Conservation (phyloP, 148 eudicot genomes). For the Pouteria glomerata region DNA sequence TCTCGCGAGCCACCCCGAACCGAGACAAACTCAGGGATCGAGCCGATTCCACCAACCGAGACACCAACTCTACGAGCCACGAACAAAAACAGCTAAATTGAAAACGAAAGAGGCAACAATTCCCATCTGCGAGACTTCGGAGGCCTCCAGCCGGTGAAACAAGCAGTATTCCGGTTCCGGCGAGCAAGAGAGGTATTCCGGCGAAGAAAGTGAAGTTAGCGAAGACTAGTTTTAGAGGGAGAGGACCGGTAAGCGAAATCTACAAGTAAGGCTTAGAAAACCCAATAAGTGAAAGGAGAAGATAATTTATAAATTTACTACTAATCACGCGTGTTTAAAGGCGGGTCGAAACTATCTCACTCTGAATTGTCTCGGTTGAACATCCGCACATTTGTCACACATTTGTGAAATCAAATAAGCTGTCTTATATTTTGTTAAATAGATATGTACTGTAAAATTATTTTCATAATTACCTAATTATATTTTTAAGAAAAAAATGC, state of each 20-base stretch:
- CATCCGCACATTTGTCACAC: too few species aligned
- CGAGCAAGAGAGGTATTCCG: constrained; percentile 23
- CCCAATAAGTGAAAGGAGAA: constrained; percentile 38
- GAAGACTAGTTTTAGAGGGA: constrained; percentile 20
- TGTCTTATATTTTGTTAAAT: too few species aligned
- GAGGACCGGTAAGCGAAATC: constrained; percentile 26
- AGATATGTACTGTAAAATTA: too few species aligned
- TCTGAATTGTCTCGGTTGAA: too few species aligned
- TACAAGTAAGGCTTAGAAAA: constrained; percentile 35
- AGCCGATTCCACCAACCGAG: constrained; percentile 30
- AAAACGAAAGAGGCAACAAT: background rate
- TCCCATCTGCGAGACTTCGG: background rate
- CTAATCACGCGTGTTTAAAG: too few species aligned
- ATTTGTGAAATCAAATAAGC: too few species aligned
- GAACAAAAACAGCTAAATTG: background rate
- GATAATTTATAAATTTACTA: constrained; percentile 41
- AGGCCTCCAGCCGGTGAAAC: constrained; percentile 9
- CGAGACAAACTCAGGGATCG: constrained; percentile 38
- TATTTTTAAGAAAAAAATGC: too few species aligned
- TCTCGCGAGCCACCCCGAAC: constrained; percentile 27
- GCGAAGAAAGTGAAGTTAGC: constrained; percentile 24
- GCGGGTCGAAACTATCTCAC: too few species aligned
- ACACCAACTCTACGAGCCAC: constrained; percentile 25
- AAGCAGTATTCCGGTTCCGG: constrained; percentile 43
- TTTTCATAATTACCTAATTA: too few species aligned